Conservation (phyloP, 495 filamentous ascomycete species). For the Poronia punctata region DNA sequence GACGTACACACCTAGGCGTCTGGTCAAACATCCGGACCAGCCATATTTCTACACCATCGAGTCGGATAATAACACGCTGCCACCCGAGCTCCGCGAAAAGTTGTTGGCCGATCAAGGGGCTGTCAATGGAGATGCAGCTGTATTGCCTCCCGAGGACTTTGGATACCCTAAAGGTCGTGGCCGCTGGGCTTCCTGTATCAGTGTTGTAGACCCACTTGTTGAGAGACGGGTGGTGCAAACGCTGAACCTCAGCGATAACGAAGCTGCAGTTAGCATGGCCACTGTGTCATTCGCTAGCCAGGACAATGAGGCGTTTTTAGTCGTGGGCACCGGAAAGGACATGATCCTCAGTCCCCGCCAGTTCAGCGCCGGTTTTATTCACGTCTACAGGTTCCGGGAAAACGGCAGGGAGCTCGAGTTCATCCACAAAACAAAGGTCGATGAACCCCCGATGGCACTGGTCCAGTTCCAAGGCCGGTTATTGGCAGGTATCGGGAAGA, state of each 20-base stretch:
- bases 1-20: constrained; percentile 81
- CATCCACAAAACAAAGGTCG: constrained; percentile 90
- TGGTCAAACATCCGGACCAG: constrained; percentile 81
- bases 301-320: constrained; percentile 81
- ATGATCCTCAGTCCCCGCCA: constrained; percentile 69
- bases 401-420: constrained; percentile 83
- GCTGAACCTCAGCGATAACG: constrained; percentile 81
- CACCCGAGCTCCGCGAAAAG: constrained; percentile 60
- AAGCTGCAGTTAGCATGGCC: constrained; percentile 81
- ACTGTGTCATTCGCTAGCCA: constrained; percentile 79
- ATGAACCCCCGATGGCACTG: constrained; percentile 81
- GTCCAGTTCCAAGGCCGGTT: constrained; percentile 88
- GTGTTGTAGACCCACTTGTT: constrained; percentile 74
- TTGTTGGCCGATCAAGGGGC: constrained; percentile 59
- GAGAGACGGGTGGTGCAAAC: constrained; percentile 65
- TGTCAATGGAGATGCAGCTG: constrained; percentile 61
- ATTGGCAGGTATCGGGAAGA: constrained; percentile 72
- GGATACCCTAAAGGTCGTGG: constrained; percentile 76
- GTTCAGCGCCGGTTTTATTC: constrained; percentile 73
- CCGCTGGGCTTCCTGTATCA: constrained; percentile 93
- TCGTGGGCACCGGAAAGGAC: constrained; percentile 90
- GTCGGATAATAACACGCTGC: constrained; percentile 82
- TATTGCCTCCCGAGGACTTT: constrained; percentile 76
- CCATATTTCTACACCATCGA: constrained; percentile 91
- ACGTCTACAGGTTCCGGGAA: constrained; percentile 86